Percentiles rank a stretch among this genome's conserved stretches.
Conservation (phyloP, 2,329 filamentous ascomycete genomes). For the Hypoxylon sp. region DNA sequence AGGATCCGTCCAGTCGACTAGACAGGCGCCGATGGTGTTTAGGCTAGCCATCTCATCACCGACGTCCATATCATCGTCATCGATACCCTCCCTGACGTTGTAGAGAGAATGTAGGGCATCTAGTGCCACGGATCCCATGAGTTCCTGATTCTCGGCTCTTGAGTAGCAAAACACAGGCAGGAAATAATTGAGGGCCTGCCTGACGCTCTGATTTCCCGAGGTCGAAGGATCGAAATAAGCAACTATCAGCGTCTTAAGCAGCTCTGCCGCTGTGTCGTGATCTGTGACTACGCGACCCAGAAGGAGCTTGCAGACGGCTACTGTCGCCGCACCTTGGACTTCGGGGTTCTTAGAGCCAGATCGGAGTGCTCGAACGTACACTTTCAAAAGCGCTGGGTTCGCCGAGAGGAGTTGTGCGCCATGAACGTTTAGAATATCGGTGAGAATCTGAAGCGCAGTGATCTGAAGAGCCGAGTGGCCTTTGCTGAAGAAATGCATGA, state of each 20-base stretch:
- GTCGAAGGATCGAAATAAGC: conserved; percentile 93
- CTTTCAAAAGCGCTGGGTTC: conserved; percentile 81
- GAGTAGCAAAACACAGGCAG: conserved; percentile 95
- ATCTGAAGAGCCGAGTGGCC: conserved; percentile 92
- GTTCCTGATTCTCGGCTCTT: conserved; percentile 82
- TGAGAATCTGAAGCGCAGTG: conserved; percentile 90
- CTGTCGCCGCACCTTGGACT: conserved; percentile 85
- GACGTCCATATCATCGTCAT: conserved; percentile 82
- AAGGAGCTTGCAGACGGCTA: conserved; percentile 87
- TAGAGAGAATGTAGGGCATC: conserved; percentile 82
- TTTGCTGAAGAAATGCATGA: conserved; percentile 96
- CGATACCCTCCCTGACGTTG: conserved; percentile 78
- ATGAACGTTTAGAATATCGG: conserved; percentile 92
- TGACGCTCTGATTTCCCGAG: conserved; percentile 81
- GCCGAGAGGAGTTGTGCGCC: conserved; percentile 80
- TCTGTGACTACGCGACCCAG: conserved; percentile 84
- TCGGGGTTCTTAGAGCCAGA: conserved; percentile 76
- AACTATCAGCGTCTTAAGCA: conserved; percentile 87
- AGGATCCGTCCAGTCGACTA: conserved; percentile 96
- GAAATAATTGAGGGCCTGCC: conserved; percentile 93
- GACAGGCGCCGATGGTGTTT: conserved; percentile 81
- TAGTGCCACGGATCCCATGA: conserved; percentile 82
- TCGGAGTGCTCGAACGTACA: conserved; percentile 87
- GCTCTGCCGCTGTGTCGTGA: conserved; percentile 73
- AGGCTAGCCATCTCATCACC: conserved; percentile 85